Percentiles rank a stretch among this genome's conserved stretches.
Evolutionary conservation across 768 basidiomycete species (phyloP).

Genomic region (Lentinula aciculospora): DNA sequence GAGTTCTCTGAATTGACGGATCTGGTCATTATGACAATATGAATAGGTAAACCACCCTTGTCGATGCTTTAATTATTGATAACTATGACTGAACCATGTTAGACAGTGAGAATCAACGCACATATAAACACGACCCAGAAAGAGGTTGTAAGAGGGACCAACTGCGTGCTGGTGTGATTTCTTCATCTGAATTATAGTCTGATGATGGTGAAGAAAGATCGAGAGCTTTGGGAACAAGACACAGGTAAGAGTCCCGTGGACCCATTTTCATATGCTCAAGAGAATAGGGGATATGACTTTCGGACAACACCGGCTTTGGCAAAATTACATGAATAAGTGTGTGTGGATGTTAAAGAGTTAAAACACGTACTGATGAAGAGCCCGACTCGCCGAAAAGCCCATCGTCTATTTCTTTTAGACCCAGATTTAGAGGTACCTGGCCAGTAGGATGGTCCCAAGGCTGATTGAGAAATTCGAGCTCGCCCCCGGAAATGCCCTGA

Average conservation of each 20-base stretch:
- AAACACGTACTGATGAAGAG: constrained; percentile 32
- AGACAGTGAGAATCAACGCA: constrained; percentile 39
- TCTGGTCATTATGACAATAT: constrained; percentile 91
- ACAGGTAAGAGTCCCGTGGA: constrained; percentile 63
- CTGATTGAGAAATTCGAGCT: constrained; percentile 71
- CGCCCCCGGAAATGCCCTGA: constrained; percentile 68
- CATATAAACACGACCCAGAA: constrained; percentile 79
- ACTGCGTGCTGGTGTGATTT: constrained; percentile 64
- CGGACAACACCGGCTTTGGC: constrained; percentile 15
- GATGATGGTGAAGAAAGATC: constrained; percentile 35
- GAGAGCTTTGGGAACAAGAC: constrained; percentile 67
- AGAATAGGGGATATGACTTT: constrained; percentile 31
- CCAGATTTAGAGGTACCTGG: constrained; percentile 25
- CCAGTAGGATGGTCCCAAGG: constrained; percentile 42
- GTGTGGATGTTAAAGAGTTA: constrained; percentile 16
- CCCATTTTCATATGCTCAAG: constrained; percentile 77
- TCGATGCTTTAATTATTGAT: constrained; percentile 46
- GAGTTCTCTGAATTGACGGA: constrained; percentile 93
- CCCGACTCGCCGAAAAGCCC: constrained; percentile 31
- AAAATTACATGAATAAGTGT: constrained; percentile 6
- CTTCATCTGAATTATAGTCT: constrained; percentile 51
- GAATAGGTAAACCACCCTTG: constrained; percentile 98
- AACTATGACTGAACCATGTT: constrained; percentile 19
- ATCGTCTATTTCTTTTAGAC: constrained; percentile 56
- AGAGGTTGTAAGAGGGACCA: constrained; percentile 82